A percentile compares a stretch with the other conserved stretches of the same genome.
phyloP scores from a whole-genome alignment of 1,284 basidiomycete genomes.

The Rhodotorula sp. region DNA sequence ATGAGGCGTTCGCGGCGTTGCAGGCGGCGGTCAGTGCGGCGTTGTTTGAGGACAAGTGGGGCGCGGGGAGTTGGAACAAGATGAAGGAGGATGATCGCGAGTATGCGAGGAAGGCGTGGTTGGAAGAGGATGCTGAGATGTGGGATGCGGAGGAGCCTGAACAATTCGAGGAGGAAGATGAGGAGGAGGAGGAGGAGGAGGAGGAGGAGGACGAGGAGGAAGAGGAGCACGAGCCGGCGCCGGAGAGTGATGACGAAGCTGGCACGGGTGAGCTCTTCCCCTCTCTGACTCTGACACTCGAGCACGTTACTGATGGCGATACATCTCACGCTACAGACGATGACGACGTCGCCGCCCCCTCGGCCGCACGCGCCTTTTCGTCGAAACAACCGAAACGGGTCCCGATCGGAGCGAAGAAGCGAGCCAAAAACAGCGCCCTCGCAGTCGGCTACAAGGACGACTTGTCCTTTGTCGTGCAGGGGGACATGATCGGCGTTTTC shows the following conservation, averaged over 20 bases:
- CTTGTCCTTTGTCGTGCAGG: conserved; percentile 86
- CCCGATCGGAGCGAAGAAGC: conserved; percentile 27
- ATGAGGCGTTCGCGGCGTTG: conserved; percentile 42
- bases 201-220: conserved; percentile 56
- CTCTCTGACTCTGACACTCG: neutral
- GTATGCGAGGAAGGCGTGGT: conserved; percentile 49
- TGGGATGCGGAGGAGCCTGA: conserved; percentile 54
- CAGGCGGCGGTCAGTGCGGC: conserved; percentile 70
- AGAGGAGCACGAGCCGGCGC: conserved; percentile 64
- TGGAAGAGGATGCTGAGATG: conserved; percentile 38
- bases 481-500: conserved; percentile 97
- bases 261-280: conserved; percentile 56
- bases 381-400: conserved; percentile 6
- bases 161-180: conserved; percentile 46
- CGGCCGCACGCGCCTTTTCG: conserved; percentile 8
- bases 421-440: conserved; percentile 59
- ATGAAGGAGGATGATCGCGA: conserved; percentile 62
- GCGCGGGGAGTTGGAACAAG: conserved; percentile 41
- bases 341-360: conserved; percentile 19
- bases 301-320: neutral
- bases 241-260: conserved; percentile 57
- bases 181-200: conserved; percentile 55
- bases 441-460: conserved; percentile 96
- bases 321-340: neutral
- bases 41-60: conserved; percentile 62